Base-by-base conservation (phyloP, 2,329 filamentous ascomycete genomes). In the Claviceps lovelessii region DNA sequence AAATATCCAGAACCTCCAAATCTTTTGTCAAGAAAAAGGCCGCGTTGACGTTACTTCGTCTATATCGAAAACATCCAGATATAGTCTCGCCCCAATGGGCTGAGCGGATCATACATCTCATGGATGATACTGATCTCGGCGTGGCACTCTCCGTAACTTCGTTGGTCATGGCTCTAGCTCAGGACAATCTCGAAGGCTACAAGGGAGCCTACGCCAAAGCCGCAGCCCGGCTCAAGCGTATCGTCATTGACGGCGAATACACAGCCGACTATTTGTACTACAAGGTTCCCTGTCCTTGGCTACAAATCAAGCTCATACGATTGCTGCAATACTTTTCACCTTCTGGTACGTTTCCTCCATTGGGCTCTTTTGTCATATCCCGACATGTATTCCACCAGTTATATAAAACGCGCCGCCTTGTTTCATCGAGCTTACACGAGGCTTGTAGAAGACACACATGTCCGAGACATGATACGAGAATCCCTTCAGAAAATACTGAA, bases 11-110 rank as follows among this genome's bases (percentile, higher is more conserved):
- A 49, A 76, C 76, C 8, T 97, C 91, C 0, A 98, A 97, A 71
- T 84, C 93, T 0, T 98, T 98, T 62, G 93, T 98, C 57, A 98
- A 98, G 78, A 98, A 98, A 74, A 98, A 98, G 77, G 91, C 93
- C 1, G 93, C 93, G 7, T 75, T 98, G 53, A 98, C 93, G 0
- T 78, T 98, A 41, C 80, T 98, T 54, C 86, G 93, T 54, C 73
- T 98, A 6, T 98, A 97, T 71, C 87, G 93, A 62, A 98, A 98
- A 73, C 84, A 90, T 64, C 90, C 91, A 1, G 86, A 84, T 59
- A 96, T 98, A 60, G 87, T 98, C 29, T 90, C 95, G 65, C 86
- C 89, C 35, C 90, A 96, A 73, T 98, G 93, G 93, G 88, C 90
- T 8, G 94, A 98, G 73, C 83, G 93, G 53, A 95, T 98, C 67